Evolutionary conservation across 2,329 filamentous ascomycete species (phyloP).

Genomic region (Rhynchosporium secalis): DNA sequence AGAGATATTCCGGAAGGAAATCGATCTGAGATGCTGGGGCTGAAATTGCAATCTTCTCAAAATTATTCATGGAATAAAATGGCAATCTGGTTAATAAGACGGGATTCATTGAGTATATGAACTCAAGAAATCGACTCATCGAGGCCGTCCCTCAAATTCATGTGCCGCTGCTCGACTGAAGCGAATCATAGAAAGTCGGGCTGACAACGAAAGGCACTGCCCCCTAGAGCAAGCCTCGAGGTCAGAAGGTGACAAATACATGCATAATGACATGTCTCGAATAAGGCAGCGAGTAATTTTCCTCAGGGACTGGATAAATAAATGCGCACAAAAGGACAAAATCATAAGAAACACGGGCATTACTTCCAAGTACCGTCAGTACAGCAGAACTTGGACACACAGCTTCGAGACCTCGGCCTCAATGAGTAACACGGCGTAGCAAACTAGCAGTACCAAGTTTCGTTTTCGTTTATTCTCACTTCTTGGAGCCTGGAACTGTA

Average conservation of each 20-base stretch:
- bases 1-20: neutral
- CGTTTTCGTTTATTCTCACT: neutral
- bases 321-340: slow-evolving; percentile 1
- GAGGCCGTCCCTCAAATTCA: too few species aligned
- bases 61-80: too few species aligned
- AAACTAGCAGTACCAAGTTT: neutral
- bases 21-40: neutral
- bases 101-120: neutral
- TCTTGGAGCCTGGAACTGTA: neutral
- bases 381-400: neutral
- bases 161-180: neutral
- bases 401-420: neutral
- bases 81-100: too few species aligned
- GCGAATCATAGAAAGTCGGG: slow-evolving; percentile 1
- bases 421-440: neutral
- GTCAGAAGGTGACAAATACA: slow-evolving; percentile 9
- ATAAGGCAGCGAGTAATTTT: neutral
- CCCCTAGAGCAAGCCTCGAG: neutral
- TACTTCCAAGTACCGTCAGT: neutral
- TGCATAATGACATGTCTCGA: slow-evolving; percentile 7
- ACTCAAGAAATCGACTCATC: neutral
- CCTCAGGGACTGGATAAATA: neutral
- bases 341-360: neutral
- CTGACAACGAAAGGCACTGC: slow-evolving; percentile 9
- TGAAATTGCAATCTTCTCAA: neutral